Base-by-base conservation (phyloP, 495 filamentous ascomycete genomes). In the Saxispiralis lemnorum region DNA sequence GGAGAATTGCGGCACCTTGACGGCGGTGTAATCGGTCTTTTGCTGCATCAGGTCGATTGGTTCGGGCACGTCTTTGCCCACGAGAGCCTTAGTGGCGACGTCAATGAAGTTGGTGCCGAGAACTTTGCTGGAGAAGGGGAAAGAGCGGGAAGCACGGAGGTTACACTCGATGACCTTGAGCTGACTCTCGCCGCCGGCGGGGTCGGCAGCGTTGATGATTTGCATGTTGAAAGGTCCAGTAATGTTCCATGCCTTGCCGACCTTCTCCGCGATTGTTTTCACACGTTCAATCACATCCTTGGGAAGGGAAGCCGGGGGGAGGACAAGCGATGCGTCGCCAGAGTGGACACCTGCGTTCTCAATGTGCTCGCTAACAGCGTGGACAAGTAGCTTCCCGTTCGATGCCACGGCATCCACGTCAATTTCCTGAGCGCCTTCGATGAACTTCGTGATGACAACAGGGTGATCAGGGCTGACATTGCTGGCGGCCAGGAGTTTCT, bases 221-320 rank as follows among this genome's bases (percentile, higher is more conserved):
- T 96, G 88, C 89, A 96, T 95, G 70, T 96, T 96, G 75, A 95
- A 96, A 31, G 88, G 88, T 34, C 88, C 88, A 14, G 84, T 94
- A 61, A 96, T 95, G 55, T 68, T 87, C 83, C 88, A 94, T 36
- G 89, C 88, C 63, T 89, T 84, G 46, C 88, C 88, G 19, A 96
- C 86, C 73, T 93, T 96, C 64, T 84, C 62, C 11, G 89, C 88
- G 48, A 96, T 94, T 51, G 81, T 83, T 72, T 95, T 95, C 42
- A 93, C 71, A 37, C 89, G 81, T 45, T 68, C 72, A 71, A 93
- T 80, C 44, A 77, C 78, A 39, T 61, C 62, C 52, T 81, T 66
- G 47, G 87, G 79, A 14, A 96, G 72, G 55, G 68, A 77, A 28
- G 66, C 77, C 0, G 89, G 89, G 15, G 89, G 89, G n/a, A 97